Evolutionary conservation across 371 early-diverging fungal species (phyloP).

Genomic region (Fennellomyces sp.): DNA sequence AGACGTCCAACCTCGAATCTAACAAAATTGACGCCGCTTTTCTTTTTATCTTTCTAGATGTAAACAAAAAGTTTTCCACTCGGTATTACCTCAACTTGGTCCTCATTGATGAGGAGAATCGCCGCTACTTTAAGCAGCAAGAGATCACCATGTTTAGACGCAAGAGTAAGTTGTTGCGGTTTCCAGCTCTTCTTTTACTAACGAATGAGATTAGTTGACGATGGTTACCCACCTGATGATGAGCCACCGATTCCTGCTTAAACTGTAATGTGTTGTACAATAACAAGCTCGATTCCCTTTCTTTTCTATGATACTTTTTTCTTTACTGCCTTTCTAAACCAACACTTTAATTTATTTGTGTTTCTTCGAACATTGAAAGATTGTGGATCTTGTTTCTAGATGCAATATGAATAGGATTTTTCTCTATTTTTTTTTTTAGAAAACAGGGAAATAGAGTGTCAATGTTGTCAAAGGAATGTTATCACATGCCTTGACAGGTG

Average conservation of each 20-base stretch:
- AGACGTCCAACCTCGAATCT: no score
- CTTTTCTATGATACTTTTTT: not conserved
- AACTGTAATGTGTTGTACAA: not conserved
- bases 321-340: no score
- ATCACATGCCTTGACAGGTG: no score
- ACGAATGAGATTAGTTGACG: slow-evolving; percentile 26
- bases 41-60: slow-evolving; percentile 29
- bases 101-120: slow-evolving; percentile 96
- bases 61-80: slow-evolving; percentile 97
- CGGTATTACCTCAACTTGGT: slow-evolving; percentile 97
- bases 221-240: slow-evolving; percentile 33
- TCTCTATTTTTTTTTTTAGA: no score
- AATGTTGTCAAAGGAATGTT: no score
- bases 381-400: no score
- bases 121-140: slow-evolving; percentile 97
- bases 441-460: no score
- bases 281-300: slow-evolving; percentile 3
- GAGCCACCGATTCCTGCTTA: slow-evolving; percentile 11
- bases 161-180: slow-evolving; percentile 32
- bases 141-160: slow-evolving; percentile 89
- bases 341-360: no score
- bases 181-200: no score
- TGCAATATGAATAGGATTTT: no score
- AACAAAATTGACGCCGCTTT: no score
- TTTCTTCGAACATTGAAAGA: no score